Percentiles rank a stretch among this genome's conserved stretches.
These are phyloP conservation scores for Pyrenula massariospora DNA, from an alignment of 495 filamentous ascomycete species.

Conservation along the genomic window DNA sequence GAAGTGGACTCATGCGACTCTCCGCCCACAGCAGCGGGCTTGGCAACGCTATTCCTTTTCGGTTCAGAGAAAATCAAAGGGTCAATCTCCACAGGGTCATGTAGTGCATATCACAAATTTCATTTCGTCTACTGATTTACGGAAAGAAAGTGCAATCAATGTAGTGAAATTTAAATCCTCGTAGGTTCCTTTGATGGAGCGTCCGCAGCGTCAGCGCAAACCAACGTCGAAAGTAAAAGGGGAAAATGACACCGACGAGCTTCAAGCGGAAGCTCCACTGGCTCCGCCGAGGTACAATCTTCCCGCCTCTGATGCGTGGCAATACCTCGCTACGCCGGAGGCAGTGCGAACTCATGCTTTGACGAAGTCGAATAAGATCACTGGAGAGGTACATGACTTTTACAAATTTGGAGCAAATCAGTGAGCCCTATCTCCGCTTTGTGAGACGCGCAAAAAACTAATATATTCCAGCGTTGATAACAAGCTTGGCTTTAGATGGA, in stretches of 20 bases:
- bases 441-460: no score
- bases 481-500: slow-evolving; percentile 84
- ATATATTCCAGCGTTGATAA: slow-evolving; percentile 28
- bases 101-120: no score
- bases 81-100: no score
- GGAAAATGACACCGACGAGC: not conserved
- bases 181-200: no score
- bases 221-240: not conserved
- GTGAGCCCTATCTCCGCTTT: not conserved
- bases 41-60: no score
- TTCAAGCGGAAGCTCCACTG: not conserved
- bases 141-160: no score
- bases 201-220: not conserved
- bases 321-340: not conserved
- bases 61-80: no score
- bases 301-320: not conserved
- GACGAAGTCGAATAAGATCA: not conserved
- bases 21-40: no score
- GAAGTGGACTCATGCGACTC: no score
- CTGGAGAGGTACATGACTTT: not conserved
- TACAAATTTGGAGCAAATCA: not conserved
- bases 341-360: not conserved
- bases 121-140: no score
- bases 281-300: not conserved
- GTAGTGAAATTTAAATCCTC: no score